Evolutionary conservation across 805 yeast genomes (phyloP).

Genomic region (Ogataea glucozyma): DNA sequence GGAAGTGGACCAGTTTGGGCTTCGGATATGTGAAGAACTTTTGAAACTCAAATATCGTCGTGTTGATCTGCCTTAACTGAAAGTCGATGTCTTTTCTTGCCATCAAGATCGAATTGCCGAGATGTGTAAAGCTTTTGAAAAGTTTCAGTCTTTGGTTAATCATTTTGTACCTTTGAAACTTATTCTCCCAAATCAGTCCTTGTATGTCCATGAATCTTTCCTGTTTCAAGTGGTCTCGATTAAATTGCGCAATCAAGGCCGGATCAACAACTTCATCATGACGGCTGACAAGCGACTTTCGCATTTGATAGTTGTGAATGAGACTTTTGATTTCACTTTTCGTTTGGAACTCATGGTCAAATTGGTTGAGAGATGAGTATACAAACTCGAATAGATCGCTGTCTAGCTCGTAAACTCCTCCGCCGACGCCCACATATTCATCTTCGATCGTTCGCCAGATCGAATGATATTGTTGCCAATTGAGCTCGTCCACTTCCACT

Average conservation of each 20-base stretch:
- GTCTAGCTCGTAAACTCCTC: constrained; percentile 24
- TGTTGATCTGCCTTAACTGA: constrained; percentile 19
- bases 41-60: constrained; percentile 40
- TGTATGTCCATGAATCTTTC: constrained; percentile 30
- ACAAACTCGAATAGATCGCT: constrained; percentile 28
- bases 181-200: constrained; percentile 33
- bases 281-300: constrained; percentile 13
- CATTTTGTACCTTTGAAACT: constrained; percentile 23
- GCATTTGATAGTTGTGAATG: constrained; percentile 15
- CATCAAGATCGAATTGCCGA: constrained; percentile 24
- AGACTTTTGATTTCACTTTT: constrained; percentile 16
- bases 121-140: constrained; percentile 29
- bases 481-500: constrained; percentile 9
- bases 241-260: constrained; percentile 11
- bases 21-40: constrained; percentile 45
- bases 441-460: constrained; percentile 16
- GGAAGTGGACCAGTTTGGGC: constrained; percentile 57
- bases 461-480: constrained; percentile 15
- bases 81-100: constrained; percentile 28
- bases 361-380: constrained; percentile 18
- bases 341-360: constrained; percentile 16
- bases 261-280: constrained; percentile 11
- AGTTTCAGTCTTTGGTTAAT: constrained; percentile 23
- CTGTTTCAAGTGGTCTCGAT: constrained; percentile 4
- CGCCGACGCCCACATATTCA: constrained; percentile 17